A percentile compares a stretch with the other conserved stretches of the same genome.
Conservation (phyloP, 805 yeast species). For the Komagataella pseudopastoris region DNA sequence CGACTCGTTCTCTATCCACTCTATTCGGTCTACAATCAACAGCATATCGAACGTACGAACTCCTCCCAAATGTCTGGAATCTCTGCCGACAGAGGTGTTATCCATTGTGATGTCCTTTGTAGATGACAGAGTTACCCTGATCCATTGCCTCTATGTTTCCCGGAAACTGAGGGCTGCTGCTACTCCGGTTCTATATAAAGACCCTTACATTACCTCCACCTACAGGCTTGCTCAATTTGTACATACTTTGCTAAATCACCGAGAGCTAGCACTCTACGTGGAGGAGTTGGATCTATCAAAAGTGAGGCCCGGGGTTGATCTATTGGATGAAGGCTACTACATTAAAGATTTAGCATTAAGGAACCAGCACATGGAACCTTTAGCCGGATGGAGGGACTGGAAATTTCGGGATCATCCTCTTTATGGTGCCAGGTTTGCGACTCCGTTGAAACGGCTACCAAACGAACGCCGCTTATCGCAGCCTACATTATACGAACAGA, state of each 20-base stretch:
- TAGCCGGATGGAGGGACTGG: slow-evolving; percentile 93
- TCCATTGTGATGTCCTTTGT: slow-evolving; percentile 20
- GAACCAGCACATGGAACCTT: slow-evolving; percentile 15
- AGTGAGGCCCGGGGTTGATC: slow-evolving; percentile 23
- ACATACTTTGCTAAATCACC: slow-evolving; percentile 43
- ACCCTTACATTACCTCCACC: slow-evolving; percentile 49
- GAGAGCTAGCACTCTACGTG: slow-evolving; percentile 43
- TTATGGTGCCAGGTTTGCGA: slow-evolving; percentile 19
- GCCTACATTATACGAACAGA: not conserved
- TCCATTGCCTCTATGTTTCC: slow-evolving; percentile 35
- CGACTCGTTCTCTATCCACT: slow-evolving; percentile 24
- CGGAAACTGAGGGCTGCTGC: slow-evolving; percentile 35
- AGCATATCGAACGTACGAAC: not conserved
- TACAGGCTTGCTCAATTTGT: slow-evolving; percentile 75
- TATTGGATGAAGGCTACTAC: slow-evolving; percentile 7
- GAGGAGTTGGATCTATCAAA: slow-evolving; percentile 44
- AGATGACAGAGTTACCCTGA: slow-evolving; percentile 24
- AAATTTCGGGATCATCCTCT: slow-evolving; percentile 62
- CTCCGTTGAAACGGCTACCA: not conserved
- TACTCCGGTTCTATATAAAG: slow-evolving; percentile 38
- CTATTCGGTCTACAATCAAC: slow-evolving; percentile 16
- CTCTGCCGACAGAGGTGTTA: slow-evolving; percentile 31
- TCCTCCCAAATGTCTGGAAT: slow-evolving; percentile 7
- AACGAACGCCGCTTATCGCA: not conserved
- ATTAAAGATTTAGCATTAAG: not conserved